Conservation (phyloP, 148 eudicot species). For the Cornus florida region DNA sequence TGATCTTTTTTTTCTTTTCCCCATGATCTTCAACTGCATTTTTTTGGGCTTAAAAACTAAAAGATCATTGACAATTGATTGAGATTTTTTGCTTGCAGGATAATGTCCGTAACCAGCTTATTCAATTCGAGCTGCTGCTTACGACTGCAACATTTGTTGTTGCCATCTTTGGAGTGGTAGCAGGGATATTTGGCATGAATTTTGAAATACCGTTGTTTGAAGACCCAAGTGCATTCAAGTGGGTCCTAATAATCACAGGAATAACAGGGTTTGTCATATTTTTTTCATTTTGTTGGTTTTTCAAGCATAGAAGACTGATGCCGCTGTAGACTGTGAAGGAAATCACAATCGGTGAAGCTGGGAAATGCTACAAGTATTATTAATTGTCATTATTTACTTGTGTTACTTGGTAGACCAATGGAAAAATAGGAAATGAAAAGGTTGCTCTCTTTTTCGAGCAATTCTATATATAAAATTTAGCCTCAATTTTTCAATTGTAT, state of each 20-base stretch:
- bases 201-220: conserved; percentile 69
- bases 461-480: neutral
- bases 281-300: conserved; percentile 75
- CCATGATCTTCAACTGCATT: neutral
- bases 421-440: no score
- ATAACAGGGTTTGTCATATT: conserved; percentile 60
- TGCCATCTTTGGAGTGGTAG: conserved; percentile 92
- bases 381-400: no score
- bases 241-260: conserved; percentile 81
- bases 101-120: conserved; percentile 95
- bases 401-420: no score
- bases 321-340: conserved; percentile 55
- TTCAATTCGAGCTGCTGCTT: conserved; percentile 86
- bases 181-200: conserved; percentile 96
- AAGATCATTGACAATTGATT: neutral
- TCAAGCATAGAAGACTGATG: conserved; percentile 82
- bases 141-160: conserved; percentile 96
- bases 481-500: neutral
- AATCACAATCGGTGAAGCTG: neutral
- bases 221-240: conserved; percentile 66
- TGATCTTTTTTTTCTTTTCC: no score
- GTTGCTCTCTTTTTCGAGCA: neutral
- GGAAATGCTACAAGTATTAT: neutral
- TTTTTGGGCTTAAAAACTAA: neutral
- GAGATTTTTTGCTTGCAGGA: conserved; percentile 52